These are phyloP conservation scores for Nicotiana benthamiana DNA, from an alignment of 257 asterid species.

Conservation along the genomic window DNA sequence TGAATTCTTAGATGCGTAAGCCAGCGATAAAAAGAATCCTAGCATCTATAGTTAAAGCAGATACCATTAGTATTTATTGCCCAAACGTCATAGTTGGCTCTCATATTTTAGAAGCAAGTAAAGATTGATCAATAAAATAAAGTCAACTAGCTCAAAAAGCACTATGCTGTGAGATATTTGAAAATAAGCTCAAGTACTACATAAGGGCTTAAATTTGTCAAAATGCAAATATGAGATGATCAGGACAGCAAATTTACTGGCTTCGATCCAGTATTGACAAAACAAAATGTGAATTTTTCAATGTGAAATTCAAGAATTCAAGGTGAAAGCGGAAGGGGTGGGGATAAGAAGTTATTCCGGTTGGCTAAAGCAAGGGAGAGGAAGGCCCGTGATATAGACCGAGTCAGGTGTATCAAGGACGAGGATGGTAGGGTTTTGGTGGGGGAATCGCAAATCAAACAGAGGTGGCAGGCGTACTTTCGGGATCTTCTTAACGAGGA, in stretches of 20 bases:
- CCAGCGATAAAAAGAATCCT: neutral
- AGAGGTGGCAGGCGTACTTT: too few species aligned
- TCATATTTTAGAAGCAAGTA: neutral
- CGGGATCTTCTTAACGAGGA: too few species aligned
- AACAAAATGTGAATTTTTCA: neutral
- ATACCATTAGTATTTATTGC: neutral
- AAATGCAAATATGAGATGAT: neutral
- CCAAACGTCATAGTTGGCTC: neutral
- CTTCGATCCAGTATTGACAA: neutral
- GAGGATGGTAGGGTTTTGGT: too few species aligned
- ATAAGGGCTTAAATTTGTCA: neutral
- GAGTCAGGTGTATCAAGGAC: too few species aligned
- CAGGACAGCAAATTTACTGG: neutral
- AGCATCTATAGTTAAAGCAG: neutral
- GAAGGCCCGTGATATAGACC: too few species aligned
- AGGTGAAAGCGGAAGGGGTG: neutral
- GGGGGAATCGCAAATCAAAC: too few species aligned
- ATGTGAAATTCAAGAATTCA: neutral
- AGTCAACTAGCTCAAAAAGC: neutral
- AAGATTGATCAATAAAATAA: neutral
- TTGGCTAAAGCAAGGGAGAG: too few species aligned
- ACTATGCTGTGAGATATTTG: neutral
- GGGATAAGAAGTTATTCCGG: too few species aligned
- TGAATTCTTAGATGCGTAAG: neutral
- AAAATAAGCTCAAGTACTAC: neutral